These are phyloP conservation scores for Heritiera littoralis DNA, from an alignment of 345 rosid genomes.

Conservation along the genomic window DNA sequence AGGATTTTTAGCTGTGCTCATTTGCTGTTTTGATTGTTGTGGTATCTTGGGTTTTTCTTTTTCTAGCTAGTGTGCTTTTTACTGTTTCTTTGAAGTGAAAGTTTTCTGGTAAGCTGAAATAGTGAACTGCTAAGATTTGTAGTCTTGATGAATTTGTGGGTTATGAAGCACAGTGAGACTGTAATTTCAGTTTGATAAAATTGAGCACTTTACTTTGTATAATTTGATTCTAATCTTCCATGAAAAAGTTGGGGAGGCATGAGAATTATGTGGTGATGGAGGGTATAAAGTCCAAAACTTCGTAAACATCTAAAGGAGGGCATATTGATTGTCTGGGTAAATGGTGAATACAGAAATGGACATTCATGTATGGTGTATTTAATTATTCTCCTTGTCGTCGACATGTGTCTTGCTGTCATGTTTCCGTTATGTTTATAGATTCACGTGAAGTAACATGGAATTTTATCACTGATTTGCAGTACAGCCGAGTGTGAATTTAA, in stretches of 20 bases:
- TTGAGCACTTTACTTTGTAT: neutral
- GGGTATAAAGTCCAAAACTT: neutral
- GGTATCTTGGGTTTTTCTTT: neutral
- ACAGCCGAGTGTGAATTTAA: neutral
- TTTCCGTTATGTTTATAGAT: neutral
- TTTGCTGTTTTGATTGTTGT: neutral
- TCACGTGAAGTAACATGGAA: constrained; percentile 12
- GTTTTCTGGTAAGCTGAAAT: neutral
- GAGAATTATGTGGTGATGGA: neutral
- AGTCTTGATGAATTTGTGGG: constrained; percentile 3
- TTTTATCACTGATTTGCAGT: neutral
- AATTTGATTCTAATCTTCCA: neutral
- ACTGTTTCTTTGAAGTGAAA: neutral
- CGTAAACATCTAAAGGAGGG: neutral
- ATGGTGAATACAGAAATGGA: constrained; percentile 8
- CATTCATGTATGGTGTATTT: neutral
- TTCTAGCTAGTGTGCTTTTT: neutral
- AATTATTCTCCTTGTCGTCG: neutral
- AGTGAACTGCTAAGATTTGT: neutral
- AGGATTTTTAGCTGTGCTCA: neutral
- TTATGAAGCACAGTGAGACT: neutral
- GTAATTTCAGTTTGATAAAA: neutral
- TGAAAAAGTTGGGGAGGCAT: neutral
- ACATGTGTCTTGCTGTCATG: constrained; percentile 4
- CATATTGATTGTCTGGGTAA: neutral